These are phyloP conservation scores for Verticillium albo-atrum DNA, from an alignment of 2,329 filamentous ascomycete genomes.

Conservation along the genomic window DNA sequence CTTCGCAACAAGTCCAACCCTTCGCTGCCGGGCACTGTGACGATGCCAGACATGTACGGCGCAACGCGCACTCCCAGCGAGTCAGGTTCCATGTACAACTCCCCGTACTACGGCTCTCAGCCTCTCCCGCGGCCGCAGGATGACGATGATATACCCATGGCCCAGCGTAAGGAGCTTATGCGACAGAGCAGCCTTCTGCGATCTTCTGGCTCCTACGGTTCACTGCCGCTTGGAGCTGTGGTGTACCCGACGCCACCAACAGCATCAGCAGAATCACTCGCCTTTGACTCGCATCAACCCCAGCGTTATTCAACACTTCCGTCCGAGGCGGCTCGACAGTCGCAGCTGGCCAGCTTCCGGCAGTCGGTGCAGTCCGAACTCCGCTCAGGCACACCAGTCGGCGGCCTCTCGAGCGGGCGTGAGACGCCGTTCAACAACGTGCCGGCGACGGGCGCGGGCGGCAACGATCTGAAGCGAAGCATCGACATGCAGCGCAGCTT, in stretches of 20 bases:
- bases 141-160: constrained; percentile 67
- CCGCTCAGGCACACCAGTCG: constrained; percentile 32
- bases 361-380: constrained; percentile 61
- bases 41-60: constrained; percentile 18
- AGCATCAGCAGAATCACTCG: constrained; percentile 22
- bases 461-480: constrained; percentile 21
- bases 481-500: constrained; percentile 51
- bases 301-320: constrained; percentile 39
- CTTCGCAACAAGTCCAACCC: constrained; percentile 48
- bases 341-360: constrained; percentile 63
- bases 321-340: constrained; percentile 43
- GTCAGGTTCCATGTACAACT: constrained; percentile 33
- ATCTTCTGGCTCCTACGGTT: constrained; percentile 17
- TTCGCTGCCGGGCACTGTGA: constrained; percentile 21
- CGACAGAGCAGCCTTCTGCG: constrained; percentile 38
- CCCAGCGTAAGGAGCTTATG: constrained; percentile 60
- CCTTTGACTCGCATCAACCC: constrained; percentile 53
- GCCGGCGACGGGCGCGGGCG: constrained; percentile 15
- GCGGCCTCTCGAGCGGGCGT: constrained; percentile 23
- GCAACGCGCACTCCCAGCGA: constrained; percentile 31
- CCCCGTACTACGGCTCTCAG: constrained; percentile 20
- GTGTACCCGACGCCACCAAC: neutral
- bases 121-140: constrained; percentile 30
- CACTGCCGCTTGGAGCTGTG: constrained; percentile 5
- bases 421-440: constrained; percentile 29